phyloP scores from a whole-genome alignment of 2,329 filamentous ascomycete genomes.

The Hirsutella thompsonii region DNA sequence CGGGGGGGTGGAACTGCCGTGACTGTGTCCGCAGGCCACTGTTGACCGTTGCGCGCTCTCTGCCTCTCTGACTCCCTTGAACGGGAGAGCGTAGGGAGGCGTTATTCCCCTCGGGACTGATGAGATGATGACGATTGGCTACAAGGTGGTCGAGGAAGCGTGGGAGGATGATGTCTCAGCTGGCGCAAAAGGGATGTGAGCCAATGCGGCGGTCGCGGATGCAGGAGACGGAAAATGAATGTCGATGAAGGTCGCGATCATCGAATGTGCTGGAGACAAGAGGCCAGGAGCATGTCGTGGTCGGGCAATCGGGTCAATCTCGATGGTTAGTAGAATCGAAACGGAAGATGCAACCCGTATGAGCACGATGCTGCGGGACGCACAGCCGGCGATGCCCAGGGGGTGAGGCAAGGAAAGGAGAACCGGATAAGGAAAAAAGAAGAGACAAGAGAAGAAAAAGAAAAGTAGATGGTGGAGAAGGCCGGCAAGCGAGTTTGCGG shows the following conservation, averaged over 20 bases:
- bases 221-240: not conserved
- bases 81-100: too few relatives aligned
- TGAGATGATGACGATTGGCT: not conserved
- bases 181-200: not conserved
- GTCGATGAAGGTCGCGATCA: conserved; percentile 1
- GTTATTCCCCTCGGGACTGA: too few relatives aligned
- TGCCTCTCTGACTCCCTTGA: too few relatives aligned
- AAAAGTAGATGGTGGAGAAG: not conserved
- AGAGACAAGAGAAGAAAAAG: not conserved
- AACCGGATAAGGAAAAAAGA: not conserved
- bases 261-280: not conserved
- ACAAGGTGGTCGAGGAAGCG: not conserved
- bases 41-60: too few relatives aligned
- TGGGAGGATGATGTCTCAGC: conserved; percentile 1
- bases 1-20: not conserved
- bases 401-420: too few relatives aligned
- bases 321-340: not conserved
- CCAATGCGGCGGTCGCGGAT: not conserved
- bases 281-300: conserved; percentile 1
- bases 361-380: not conserved
- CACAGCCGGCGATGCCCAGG: not conserved
- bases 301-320: not conserved
- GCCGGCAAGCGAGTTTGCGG: not conserved
- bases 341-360: not conserved
- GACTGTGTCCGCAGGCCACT: too few relatives aligned